These are phyloP conservation scores for Tolypocladium inflatum DNA, from an alignment of 2,329 filamentous ascomycete species.

Conservation along the genomic window DNA sequence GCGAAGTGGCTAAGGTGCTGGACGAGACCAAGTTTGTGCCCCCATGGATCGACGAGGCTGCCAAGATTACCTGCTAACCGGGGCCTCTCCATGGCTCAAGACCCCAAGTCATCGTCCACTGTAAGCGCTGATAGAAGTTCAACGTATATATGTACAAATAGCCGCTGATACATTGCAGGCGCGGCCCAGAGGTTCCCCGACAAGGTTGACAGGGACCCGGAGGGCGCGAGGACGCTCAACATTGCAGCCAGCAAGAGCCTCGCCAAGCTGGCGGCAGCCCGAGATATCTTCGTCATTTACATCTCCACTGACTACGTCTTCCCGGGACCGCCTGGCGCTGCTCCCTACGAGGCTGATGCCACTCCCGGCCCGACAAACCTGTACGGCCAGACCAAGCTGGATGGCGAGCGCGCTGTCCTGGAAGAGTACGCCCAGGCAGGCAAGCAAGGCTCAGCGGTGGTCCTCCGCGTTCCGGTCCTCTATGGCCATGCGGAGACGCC, in stretches of 20 bases:
- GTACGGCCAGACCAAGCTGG: conserved; percentile 55
- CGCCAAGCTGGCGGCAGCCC: conserved; percentile 53
- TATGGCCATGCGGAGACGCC: conserved; percentile 67
- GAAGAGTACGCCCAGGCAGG: conserved; percentile 41
- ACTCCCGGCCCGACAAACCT: conserved; percentile 64
- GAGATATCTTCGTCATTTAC: conserved; percentile 59
- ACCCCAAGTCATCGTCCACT: conserved; percentile 72
- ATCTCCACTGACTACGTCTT: conserved; percentile 82
- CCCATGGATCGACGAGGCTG: background rate
- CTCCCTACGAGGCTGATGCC: conserved; percentile 64
- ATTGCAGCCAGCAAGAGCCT: conserved; percentile 60
- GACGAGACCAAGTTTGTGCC: conserved; percentile 43
- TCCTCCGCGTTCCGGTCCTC: conserved; percentile 73
- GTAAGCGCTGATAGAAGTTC: conserved; percentile 35
- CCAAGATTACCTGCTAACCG: background rate
- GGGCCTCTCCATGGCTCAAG: conserved; percentile 27
- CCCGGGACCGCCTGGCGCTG: conserved; percentile 63
- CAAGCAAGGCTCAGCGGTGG: conserved; percentile 48
- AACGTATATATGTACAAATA: background rate
- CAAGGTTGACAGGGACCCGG: conserved; percentile 71
- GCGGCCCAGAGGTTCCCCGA: conserved; percentile 85
- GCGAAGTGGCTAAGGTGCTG: conserved; percentile 39
- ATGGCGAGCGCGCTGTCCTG: conserved; percentile 56
- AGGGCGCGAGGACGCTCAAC: conserved; percentile 65
- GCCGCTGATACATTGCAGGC: conserved; percentile 34